phyloP scores from a whole-genome alignment of 176 grass and related monocot genomes.

The Alloteropsis semialata region DNA sequence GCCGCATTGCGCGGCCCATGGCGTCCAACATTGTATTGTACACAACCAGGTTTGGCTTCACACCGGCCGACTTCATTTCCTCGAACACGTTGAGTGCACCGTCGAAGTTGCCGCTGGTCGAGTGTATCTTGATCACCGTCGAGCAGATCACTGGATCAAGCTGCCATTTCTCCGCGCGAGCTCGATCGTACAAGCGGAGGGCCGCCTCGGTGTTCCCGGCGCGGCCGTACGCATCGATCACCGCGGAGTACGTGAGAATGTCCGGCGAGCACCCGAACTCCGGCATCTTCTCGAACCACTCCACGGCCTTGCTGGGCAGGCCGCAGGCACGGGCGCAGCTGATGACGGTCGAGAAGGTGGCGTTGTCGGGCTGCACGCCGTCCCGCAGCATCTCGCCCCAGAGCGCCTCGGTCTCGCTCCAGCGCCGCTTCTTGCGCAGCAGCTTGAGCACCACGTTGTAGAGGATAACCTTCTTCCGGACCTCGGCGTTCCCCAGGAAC shows the following conservation, averaged over 20 bases:
- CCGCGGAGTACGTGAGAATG: slow-evolving; percentile 61
- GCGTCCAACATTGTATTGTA: slow-evolving; percentile 84
- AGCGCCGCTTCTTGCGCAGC: slow-evolving; percentile 67
- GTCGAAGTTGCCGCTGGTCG: slow-evolving; percentile 67
- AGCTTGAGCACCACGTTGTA: slow-evolving; percentile 87
- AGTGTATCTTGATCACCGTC: slow-evolving; percentile 69
- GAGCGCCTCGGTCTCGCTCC: slow-evolving; percentile 57
- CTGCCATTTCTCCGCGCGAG: slow-evolving; percentile 58
- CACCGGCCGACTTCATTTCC: slow-evolving; percentile 79
- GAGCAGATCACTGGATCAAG: slow-evolving; percentile 66
- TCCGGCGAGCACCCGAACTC: slow-evolving; percentile 65
- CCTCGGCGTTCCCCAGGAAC: slow-evolving; percentile 57
- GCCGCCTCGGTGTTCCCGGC: slow-evolving; percentile 64
- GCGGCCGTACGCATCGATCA: slow-evolving; percentile 78
- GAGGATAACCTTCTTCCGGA: slow-evolving; percentile 63
- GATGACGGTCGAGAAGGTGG: slow-evolving; percentile 81
- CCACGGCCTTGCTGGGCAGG: slow-evolving; percentile 59
- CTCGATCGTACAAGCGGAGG: slow-evolving; percentile 67
- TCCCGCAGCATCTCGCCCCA: slow-evolving; percentile 64
- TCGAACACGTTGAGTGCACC: slow-evolving; percentile 81
- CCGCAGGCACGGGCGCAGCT: slow-evolving; percentile 71
- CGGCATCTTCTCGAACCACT: slow-evolving; percentile 96
- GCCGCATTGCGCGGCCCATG: slow-evolving; percentile 74
- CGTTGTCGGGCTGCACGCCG: slow-evolving; percentile 62
- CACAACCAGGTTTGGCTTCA: slow-evolving; percentile 75